A percentile compares a stretch with the other conserved stretches of the same genome.
These are phyloP conservation scores for Corchorus capsularis DNA, from an alignment of 345 rosid species.

Conservation along the genomic window DNA sequence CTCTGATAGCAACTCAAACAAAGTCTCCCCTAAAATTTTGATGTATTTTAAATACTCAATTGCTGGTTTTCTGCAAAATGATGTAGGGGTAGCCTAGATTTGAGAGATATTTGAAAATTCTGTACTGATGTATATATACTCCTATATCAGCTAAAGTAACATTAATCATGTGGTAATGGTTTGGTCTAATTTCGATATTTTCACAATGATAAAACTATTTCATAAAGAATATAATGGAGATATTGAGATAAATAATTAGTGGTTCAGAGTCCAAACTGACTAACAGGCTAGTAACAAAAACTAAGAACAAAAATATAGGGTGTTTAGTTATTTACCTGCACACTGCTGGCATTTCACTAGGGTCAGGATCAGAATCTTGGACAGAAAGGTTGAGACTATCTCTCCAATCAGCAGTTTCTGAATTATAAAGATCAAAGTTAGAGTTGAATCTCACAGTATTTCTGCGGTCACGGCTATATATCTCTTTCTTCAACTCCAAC, in stretches of 20 bases:
- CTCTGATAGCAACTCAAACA: constrained; percentile 32
- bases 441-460: constrained; percentile 8
- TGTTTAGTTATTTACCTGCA: constrained; percentile 19
- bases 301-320: neutral
- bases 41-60: neutral
- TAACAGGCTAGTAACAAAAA: neutral
- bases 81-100: neutral
- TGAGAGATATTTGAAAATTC: too few species aligned
- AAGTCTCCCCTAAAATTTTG: neutral
- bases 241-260: neutral
- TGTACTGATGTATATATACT: too few species aligned
- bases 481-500: constrained; percentile 31
- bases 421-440: constrained; percentile 27
- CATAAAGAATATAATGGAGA: too few species aligned
- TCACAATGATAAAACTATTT: too few species aligned
- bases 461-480: constrained; percentile 29
- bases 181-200: neutral
- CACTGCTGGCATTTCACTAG: constrained; percentile 20
- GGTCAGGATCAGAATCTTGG: constrained; percentile 18
- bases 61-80: constrained; percentile 14
- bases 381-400: constrained; percentile 13
- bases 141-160: neutral
- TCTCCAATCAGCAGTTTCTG: constrained; percentile 31
- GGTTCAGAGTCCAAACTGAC: neutral
- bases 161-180: neutral